Evolutionary conservation across 2,329 filamentous ascomycete genomes (phyloP).

Genomic region (Diaporthe sp.): DNA sequence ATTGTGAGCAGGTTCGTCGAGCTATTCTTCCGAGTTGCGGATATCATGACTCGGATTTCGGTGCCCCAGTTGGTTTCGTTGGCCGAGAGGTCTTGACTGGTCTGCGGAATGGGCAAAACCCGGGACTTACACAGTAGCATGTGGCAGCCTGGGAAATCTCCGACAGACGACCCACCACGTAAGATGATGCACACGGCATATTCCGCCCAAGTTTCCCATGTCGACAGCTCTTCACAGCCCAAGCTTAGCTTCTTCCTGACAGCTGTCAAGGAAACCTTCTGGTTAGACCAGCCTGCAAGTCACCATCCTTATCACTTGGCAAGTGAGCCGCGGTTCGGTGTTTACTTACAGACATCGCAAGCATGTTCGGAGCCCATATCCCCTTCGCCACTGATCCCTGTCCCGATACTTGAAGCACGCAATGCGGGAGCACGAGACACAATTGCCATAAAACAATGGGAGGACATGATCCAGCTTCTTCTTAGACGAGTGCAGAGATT

Average conservation of each 20-base stretch:
- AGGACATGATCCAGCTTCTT: not conserved
- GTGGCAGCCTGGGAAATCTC: constrained; percentile 8
- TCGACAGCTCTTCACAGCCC: not conserved
- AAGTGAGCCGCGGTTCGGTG: not conserved
- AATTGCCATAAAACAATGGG: not conserved
- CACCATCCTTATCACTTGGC: not conserved
- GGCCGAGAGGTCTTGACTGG: not conserved
- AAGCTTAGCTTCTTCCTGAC: constrained; percentile 1
- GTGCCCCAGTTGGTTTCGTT: not conserved
- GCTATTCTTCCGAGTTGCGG: not conserved
- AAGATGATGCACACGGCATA: constrained; percentile 17
- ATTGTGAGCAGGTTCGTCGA: not conserved
- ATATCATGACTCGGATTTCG: not conserved
- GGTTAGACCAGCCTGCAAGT: not conserved
- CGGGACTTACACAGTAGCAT: not conserved
- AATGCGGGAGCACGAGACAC: not conserved
- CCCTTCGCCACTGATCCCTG: not conserved
- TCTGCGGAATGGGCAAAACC: not conserved
- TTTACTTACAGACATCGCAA: not conserved
- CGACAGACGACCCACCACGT: not conserved
- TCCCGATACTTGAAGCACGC: not conserved
- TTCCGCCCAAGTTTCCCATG: not conserved
- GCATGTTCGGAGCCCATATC: not conserved
- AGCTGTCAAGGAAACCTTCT: not conserved
- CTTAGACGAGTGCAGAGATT: not conserved